These are phyloP conservation scores for Passiflora organensis DNA, from an alignment of 345 rosid genomes.

Conservation along the genomic window DNA sequence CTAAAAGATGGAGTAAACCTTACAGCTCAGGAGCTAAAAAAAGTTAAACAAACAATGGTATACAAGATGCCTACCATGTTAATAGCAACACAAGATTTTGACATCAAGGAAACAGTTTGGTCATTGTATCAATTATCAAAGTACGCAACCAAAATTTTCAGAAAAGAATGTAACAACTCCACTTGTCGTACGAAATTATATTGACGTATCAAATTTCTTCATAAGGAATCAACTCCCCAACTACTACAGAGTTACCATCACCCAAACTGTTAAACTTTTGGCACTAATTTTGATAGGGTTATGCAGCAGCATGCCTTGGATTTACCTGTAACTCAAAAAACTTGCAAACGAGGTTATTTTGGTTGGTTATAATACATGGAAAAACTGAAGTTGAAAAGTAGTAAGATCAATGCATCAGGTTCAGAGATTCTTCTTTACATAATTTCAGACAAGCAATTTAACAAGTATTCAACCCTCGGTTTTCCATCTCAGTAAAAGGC, in stretches of 20 bases:
- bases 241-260: neutral
- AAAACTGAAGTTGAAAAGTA: neutral
- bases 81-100: too few relatives aligned
- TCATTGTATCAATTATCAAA: too few relatives aligned
- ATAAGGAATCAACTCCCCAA: too few relatives aligned
- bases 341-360: neutral
- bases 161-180: too few relatives aligned
- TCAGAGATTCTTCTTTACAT: slow-evolving; percentile 36
- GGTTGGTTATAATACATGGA: neutral
- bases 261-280: neutral
- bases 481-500: slow-evolving; percentile 32
- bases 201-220: too few relatives aligned
- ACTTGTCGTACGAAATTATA: too few relatives aligned
- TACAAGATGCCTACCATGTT: too few relatives aligned
- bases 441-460: slow-evolving; percentile 33
- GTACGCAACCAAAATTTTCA: too few relatives aligned
- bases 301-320: neutral
- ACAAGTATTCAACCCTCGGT: slow-evolving; percentile 19
- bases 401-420: slow-evolving; percentile 13
- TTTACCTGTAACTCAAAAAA: slow-evolving; percentile 7
- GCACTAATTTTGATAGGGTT: neutral
- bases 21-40: too few relatives aligned
- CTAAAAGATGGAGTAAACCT: too few relatives aligned
- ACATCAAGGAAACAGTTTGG: too few relatives aligned
- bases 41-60: too few relatives aligned